phyloP scores from a whole-genome alignment of 78 protist species.

The Emiliania huxleyi region DNA sequence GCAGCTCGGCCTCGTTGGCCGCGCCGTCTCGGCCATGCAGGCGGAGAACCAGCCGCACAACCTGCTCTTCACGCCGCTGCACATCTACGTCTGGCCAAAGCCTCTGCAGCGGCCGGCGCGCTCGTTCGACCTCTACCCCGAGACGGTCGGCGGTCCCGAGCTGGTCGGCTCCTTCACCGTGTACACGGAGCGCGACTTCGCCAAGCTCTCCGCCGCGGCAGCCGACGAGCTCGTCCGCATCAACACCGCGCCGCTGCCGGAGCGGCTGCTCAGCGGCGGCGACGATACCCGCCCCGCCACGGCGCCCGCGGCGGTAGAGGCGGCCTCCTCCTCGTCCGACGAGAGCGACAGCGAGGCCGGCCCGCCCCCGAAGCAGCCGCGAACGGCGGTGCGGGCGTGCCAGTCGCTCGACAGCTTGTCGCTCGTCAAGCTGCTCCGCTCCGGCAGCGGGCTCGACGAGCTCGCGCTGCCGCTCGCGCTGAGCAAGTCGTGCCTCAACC shows the following conservation, averaged over 20 bases:
- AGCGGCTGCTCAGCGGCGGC: too few relatives aligned
- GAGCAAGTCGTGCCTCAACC: too few relatives aligned
- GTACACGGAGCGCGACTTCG: not conserved
- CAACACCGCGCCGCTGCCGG: not conserved
- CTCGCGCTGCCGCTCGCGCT: too few relatives aligned
- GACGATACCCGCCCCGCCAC: too few relatives aligned
- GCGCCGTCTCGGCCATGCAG: not conserved
- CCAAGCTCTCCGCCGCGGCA: not conserved
- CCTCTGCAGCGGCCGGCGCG: not conserved
- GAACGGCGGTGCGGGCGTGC: too few relatives aligned
- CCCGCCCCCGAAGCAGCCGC: too few relatives aligned
- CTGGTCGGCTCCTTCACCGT: constrained; percentile 10
- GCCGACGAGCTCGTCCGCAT: not conserved
- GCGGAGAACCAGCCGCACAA: not conserved
- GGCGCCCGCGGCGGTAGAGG: too few relatives aligned
- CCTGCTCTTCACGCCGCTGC: not conserved
- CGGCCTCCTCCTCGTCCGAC: too few relatives aligned
- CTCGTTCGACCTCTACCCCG: not conserved
- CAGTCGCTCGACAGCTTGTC: too few relatives aligned
- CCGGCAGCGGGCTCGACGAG: too few relatives aligned
- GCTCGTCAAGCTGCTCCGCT: too few relatives aligned
- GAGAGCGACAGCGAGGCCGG: too few relatives aligned
- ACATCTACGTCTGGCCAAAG: not conserved
- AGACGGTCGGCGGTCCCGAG: not conserved
- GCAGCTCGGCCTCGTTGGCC: not conserved